Conservation (phyloP, 1,139 yeast genomes). For the Yamadazyma friedrichii region DNA sequence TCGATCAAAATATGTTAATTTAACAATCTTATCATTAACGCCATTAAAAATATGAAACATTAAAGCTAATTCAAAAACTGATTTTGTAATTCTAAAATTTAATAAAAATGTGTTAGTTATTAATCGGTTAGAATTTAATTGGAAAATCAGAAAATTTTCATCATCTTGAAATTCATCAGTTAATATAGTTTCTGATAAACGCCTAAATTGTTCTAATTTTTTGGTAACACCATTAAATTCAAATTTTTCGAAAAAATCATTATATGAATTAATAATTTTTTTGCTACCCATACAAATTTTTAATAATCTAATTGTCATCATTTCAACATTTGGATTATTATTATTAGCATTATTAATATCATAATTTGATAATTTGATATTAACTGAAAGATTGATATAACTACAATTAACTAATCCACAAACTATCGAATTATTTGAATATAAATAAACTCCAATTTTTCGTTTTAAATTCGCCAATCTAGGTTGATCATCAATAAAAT, state of each 20-base stretch:
- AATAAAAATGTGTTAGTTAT: constrained; percentile 3
- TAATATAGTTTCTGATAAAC: neutral
- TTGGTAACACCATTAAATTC: neutral
- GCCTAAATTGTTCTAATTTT: neutral
- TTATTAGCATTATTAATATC: constrained; percentile 4
- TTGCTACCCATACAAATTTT: neutral
- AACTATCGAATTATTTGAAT: constrained; percentile 1
- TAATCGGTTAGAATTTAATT: neutral
- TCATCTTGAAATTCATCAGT: neutral
- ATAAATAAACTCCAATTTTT: constrained; percentile 6
- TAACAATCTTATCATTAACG: neutral
- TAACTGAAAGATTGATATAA: neutral
- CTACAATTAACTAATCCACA: constrained; percentile 2
- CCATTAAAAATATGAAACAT: constrained; percentile 6
- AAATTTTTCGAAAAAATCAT: neutral
- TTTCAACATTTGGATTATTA: constrained; percentile 2
- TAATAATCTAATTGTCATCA: constrained; percentile 1
- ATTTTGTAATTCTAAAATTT: neutral
- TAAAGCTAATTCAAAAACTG: constrained; percentile 2
- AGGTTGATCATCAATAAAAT: constrained; percentile 2
- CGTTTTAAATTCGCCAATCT: constrained; percentile 6
- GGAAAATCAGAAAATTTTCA: neutral
- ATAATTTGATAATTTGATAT: constrained; percentile 2
- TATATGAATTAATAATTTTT: neutral
- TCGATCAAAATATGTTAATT: neutral